Conservation (phyloP, 495 filamentous ascomycete species). For the Penicillium soppii region DNA sequence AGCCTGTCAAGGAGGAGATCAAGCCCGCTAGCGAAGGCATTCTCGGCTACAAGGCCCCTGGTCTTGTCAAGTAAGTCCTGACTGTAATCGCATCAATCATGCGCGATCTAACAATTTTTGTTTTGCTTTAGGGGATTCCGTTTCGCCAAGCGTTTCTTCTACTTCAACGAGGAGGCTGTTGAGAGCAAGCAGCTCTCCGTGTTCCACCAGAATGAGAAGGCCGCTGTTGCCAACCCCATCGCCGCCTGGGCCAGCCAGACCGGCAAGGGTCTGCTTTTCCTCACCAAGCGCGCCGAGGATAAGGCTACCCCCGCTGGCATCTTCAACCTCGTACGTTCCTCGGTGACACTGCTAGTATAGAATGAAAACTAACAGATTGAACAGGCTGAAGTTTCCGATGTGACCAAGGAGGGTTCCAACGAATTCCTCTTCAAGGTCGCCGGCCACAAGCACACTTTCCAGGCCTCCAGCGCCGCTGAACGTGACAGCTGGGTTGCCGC, state of each 20-base stretch:
- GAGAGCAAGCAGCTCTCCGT: constrained; percentile 67
- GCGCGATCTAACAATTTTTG: too few species aligned
- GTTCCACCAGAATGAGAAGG: constrained; percentile 87
- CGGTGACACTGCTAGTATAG: neutral
- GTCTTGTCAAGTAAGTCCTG: constrained; percentile 81
- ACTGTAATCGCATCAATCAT: constrained; percentile 7
- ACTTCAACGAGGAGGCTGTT: constrained; percentile 82
- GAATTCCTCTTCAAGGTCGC: constrained; percentile 83
- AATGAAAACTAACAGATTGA: constrained; percentile 15
- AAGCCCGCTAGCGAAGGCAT: constrained; percentile 63
- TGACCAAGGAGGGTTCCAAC: constrained; percentile 66
- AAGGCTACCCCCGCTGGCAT: constrained; percentile 78
- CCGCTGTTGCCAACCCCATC: constrained; percentile 68
- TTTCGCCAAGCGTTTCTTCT: constrained; percentile 83
- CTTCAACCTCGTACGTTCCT: constrained; percentile 72
- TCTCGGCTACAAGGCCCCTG: constrained; percentile 84
- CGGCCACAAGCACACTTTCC: constrained; percentile 88
- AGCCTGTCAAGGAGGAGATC: constrained; percentile 52
- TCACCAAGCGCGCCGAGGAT: constrained; percentile 79
- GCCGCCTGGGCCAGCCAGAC: constrained; percentile 89
- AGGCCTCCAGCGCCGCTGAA: constrained; percentile 68
- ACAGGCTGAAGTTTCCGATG: constrained; percentile 80
- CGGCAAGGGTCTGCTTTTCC: constrained; percentile 93
- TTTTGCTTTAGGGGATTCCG: constrained; percentile 55
- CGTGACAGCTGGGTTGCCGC: constrained; percentile 88